Evolutionary conservation across 345 rosid species (phyloP).

Genomic region (Eucalyptus pauciflora): DNA sequence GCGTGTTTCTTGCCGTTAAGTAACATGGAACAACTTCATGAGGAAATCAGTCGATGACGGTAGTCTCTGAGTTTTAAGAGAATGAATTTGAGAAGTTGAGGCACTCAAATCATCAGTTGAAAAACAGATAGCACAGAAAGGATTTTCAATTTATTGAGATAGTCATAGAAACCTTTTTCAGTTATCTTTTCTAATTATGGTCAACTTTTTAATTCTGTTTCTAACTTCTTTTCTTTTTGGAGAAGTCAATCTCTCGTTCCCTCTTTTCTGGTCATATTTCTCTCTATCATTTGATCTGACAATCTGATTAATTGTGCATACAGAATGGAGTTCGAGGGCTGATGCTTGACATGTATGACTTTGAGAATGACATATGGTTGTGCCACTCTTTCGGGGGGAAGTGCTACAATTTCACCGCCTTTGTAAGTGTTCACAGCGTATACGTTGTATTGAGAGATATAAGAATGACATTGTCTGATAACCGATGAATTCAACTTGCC

Average conservation of each 20-base stretch:
- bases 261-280: not conserved
- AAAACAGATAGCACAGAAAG: not conserved
- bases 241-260: not conserved
- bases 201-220: not conserved
- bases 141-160: not conserved
- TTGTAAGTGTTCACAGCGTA: constrained; percentile 38
- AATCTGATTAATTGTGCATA: not conserved
- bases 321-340: constrained; percentile 96
- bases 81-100: not conserved
- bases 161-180: not conserved
- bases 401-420: constrained; percentile 71
- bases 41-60: not conserved
- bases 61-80: not conserved
- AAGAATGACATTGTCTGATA: not conserved
- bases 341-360: constrained; percentile 92
- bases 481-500: not conserved
- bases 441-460: not conserved
- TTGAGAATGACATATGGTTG: constrained; percentile 65
- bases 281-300: not conserved
- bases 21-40: not conserved
- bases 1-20: not conserved
- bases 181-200: not conserved
- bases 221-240: not conserved
- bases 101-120: not conserved
- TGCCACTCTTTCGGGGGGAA: constrained; percentile 71